phyloP scores from a whole-genome alignment of 176 grass and related monocot species.

The Bolboschoenus planiculmis region DNA sequence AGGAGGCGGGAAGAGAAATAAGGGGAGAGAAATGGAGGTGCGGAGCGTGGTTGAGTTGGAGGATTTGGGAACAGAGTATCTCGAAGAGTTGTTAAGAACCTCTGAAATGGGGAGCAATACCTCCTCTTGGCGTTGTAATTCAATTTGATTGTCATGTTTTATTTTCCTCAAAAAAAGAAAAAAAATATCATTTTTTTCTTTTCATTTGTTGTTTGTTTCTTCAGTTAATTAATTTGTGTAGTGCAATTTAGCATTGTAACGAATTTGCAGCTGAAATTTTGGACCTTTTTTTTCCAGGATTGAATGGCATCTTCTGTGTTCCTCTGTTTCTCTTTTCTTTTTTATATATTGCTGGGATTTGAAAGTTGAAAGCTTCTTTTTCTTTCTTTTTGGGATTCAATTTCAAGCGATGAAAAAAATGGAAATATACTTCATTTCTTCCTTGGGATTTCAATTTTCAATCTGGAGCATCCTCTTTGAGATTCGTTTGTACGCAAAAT shows the following conservation, averaged over 20 bases:
- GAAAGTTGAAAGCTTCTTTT: too few relatives aligned
- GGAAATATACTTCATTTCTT: too few relatives aligned
- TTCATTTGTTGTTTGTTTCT: not conserved
- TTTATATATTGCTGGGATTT: too few relatives aligned
- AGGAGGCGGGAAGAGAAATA: slow-evolving; percentile 1
- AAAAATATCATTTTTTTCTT: not conserved
- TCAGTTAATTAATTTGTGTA: not conserved
- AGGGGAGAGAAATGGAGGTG: not conserved
- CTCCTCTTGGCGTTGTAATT: slow-evolving; percentile 20
- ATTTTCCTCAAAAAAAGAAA: not conserved
- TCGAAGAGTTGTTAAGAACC: slow-evolving; percentile 46
- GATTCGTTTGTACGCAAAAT: too few relatives aligned
- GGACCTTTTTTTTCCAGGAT: not conserved
- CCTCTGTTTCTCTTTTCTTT: too few relatives aligned
- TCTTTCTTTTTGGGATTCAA: too few relatives aligned
- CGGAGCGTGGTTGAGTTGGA: slow-evolving; percentile 52
- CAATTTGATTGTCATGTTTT: slow-evolving; percentile 8
- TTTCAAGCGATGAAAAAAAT: too few relatives aligned
- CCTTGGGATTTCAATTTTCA: too few relatives aligned
- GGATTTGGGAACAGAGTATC: slow-evolving; percentile 50
- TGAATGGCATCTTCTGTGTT: too few relatives aligned
- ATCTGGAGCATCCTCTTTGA: too few relatives aligned
- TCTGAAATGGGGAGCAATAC: slow-evolving; percentile 14
- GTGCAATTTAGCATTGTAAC: not conserved
- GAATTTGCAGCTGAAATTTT: not conserved